Evolutionary conservation across 805 yeast species (phyloP), one percentile per base, ranked within the genome.

Genomic region (Maudiozyma saulgeensis): DNA sequence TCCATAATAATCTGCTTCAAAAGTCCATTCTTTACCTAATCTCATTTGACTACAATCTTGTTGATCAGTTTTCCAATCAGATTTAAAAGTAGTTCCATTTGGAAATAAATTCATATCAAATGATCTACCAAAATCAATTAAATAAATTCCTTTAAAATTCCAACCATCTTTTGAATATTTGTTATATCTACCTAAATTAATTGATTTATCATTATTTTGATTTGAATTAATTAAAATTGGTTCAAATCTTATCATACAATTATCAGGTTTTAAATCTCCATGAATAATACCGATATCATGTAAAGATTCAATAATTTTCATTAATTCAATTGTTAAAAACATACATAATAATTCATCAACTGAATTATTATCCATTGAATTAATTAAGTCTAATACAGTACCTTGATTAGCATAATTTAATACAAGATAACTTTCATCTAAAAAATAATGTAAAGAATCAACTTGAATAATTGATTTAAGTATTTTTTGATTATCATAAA

Each of bases 181-280:
- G 35, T 60, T 56, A 49, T 72, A 75, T 1, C 58, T 49, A 1
- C 65, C 64, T 9, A 62, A 47, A 8, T 32, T 43, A 50, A 21
- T 23, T 35, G 2, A 15, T 25, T 28, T 8, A 8, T 11, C 12
- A 4, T 28, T 11, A 4, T 28, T 4, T 28, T 28, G 12, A 28
- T 28, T 28, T 28, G 12, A 28, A 28, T 28, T 28, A 9, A 11
- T 28, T 28, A 28, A 11, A 28, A 25, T 9, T 11, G 46, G 38
- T 15, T 69, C 67, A 40, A 84, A 71, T 39, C 84, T 66, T 0
- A 87, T 60, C 95, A 89, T 84, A 54, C 93, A 85, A 61, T 88
- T 89, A 53, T 86, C 96, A 0, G 96, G 83, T 60, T 84, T 86
- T 48, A 89, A 64, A 62, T 89, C 95, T 1, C 96, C 95, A 67